Conservation (phyloP, 2,329 filamentous ascomycete genomes). For the Madurella fahalii region DNA sequence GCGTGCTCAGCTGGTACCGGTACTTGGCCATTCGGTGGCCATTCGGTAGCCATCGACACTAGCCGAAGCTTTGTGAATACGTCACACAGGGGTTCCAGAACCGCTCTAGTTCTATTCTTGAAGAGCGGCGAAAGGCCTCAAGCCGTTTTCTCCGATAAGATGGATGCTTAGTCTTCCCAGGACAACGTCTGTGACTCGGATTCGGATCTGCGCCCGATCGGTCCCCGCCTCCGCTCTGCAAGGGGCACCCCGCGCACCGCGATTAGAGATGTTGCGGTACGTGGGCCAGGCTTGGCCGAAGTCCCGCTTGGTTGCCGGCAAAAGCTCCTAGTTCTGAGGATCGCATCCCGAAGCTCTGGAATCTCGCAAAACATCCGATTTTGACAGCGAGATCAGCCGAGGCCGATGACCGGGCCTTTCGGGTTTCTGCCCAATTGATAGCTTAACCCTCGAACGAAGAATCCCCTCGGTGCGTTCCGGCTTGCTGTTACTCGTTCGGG, state of each 20-base stretch:
- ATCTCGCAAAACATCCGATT: slow-evolving; percentile 22
- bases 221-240: no score
- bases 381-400: slow-evolving; percentile 21
- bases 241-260: no score
- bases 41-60: no score
- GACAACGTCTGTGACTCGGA: no score
- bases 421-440: neutral
- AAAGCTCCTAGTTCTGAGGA: slow-evolving; percentile 12
- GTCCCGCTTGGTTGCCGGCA: slow-evolving; percentile 6
- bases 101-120: no score
- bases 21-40: neutral
- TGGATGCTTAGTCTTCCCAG: no score
- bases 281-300: neutral
- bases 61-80: no score
- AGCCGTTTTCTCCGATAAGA: no score
- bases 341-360: slow-evolving; percentile 13
- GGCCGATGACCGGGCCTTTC: slow-evolving; percentile 1
- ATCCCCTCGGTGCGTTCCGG: slow-evolving; percentile 16
- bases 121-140: no score
- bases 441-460: neutral
- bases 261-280: no score
- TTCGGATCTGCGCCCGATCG: no score
- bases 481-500: slow-evolving; percentile 1
- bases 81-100: no score
- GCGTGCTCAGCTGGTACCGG: slow-evolving; percentile 12